These are phyloP conservation scores for Cercospora janseana DNA, from an alignment of 2,329 filamentous ascomycete genomes.

Conservation along the genomic window DNA sequence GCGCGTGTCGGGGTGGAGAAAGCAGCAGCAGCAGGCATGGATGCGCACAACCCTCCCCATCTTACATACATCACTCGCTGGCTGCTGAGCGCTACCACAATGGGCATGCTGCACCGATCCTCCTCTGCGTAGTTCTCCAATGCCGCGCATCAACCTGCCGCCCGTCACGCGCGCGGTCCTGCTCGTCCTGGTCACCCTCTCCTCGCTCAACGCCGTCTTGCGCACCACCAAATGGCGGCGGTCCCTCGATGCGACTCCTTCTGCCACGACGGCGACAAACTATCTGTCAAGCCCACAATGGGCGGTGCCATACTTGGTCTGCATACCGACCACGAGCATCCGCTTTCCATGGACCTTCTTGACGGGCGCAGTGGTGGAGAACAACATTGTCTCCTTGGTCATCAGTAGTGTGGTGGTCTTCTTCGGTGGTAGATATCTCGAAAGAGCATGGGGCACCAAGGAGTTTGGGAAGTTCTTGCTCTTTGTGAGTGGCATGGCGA, in stretches of 20 bases:
- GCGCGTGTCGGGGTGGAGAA: not conserved
- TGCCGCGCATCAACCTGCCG: constrained; percentile 77
- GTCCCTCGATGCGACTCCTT: constrained; percentile 31
- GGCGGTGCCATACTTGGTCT: constrained; percentile 72
- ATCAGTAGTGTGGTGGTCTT: constrained; percentile 78
- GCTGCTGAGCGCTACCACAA: no score
- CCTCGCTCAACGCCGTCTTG: constrained; percentile 76
- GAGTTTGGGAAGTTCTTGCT: constrained; percentile 90
- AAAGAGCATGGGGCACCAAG: constrained; percentile 88
- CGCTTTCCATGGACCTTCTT: constrained; percentile 92
- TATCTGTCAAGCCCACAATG: constrained; percentile 35
- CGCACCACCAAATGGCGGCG: constrained; percentile 65
- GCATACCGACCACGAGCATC: constrained; percentile 79
- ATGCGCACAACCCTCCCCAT: not conserved
- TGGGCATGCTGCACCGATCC: no score
- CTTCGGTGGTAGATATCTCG: constrained; percentile 90
- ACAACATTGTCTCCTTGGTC: constrained; percentile 81
- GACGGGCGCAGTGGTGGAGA: constrained; percentile 83
- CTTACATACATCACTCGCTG: not conserved
- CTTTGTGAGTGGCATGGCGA: constrained; percentile 43
- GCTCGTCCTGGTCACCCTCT: constrained; percentile 70
- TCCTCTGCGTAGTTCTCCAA: no score
- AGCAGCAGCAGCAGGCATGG: not conserved
- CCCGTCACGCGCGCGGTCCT: constrained; percentile 84
- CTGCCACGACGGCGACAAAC: constrained; percentile 33